Evolutionary conservation across 495 filamentous ascomycete species (phyloP).

Genomic region (Neurospora sp.): DNA sequence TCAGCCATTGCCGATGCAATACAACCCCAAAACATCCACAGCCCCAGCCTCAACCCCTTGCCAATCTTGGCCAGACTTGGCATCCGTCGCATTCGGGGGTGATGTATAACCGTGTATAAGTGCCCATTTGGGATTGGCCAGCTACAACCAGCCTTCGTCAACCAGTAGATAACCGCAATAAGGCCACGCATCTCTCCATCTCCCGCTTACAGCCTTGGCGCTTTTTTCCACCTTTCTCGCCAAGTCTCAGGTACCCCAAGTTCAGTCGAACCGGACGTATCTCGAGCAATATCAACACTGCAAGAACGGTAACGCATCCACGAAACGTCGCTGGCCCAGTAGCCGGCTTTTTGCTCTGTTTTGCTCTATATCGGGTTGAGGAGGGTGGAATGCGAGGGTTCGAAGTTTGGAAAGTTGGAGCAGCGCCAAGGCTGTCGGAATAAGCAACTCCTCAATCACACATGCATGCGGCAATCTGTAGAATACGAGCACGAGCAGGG

Average conservation of each 20-base stretch:
- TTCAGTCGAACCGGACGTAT: no score
- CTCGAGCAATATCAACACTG: no score
- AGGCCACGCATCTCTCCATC: slow-evolving; percentile 7
- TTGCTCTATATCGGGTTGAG: no score
- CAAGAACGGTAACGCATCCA: no score
- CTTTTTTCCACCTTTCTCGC: no score
- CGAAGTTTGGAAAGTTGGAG: no score
- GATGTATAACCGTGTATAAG: not conserved
- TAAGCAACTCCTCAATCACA: not conserved
- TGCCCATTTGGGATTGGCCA: not conserved
- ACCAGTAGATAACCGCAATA: slow-evolving; percentile 3
- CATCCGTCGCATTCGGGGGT: not conserved
- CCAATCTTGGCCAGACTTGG: not conserved
- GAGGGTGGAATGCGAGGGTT: no score
- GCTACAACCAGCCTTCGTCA: not conserved
- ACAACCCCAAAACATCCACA: not conserved
- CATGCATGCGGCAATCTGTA: not conserved
- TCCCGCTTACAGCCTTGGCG: not conserved
- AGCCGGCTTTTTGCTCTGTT: no score
- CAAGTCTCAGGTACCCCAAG: no score
- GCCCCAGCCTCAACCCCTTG: not conserved
- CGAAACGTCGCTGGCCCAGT: no score
- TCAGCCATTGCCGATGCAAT: slow-evolving; percentile 10
- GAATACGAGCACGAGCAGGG: no score
- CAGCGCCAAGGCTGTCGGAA: no score